Conservation (phyloP, 225 moss, liverwort and hornwort genomes). For the Pseudoscleropodium purum region DNA sequence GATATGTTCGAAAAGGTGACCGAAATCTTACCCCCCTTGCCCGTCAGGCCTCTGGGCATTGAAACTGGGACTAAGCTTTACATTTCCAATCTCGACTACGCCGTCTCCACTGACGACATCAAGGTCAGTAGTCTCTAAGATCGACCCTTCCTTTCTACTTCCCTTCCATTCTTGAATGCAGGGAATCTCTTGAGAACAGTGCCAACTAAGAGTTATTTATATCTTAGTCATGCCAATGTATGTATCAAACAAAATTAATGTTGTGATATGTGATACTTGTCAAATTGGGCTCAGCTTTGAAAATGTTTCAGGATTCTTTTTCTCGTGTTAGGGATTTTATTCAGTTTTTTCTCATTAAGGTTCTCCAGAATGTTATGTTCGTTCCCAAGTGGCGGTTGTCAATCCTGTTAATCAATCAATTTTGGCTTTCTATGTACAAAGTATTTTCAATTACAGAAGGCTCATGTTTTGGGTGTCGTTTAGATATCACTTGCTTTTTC, state of each 20-base stretch:
- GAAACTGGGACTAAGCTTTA: conserved; percentile 94
- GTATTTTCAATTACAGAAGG: background rate
- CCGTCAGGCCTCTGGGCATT: conserved; percentile 48
- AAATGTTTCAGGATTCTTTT: background rate
- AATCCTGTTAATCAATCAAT: background rate
- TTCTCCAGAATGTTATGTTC: background rate
- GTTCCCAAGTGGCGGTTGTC: background rate
- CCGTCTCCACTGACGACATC: conserved; percentile 88
- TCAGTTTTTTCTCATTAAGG: background rate
- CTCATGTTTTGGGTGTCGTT: background rate
- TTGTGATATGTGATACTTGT: background rate
- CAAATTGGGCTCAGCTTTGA: background rate
- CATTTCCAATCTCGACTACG: conserved; percentile 89
- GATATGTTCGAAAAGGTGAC: conserved; percentile 87
- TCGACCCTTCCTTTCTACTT: background rate
- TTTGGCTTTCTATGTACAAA: background rate
- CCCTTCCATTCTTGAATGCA: background rate
- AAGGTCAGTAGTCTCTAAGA: conserved; percentile 34
- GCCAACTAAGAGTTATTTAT: background rate
- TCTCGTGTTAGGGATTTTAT: background rate
- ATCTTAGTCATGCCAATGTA: background rate
- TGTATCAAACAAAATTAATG: background rate
- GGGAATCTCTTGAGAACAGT: background rate
- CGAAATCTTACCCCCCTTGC: conserved; percentile 40
- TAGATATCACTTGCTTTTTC: background rate